phyloP scores from a whole-genome alignment of 345 rosid genomes.

The Isatis tinctoria region DNA sequence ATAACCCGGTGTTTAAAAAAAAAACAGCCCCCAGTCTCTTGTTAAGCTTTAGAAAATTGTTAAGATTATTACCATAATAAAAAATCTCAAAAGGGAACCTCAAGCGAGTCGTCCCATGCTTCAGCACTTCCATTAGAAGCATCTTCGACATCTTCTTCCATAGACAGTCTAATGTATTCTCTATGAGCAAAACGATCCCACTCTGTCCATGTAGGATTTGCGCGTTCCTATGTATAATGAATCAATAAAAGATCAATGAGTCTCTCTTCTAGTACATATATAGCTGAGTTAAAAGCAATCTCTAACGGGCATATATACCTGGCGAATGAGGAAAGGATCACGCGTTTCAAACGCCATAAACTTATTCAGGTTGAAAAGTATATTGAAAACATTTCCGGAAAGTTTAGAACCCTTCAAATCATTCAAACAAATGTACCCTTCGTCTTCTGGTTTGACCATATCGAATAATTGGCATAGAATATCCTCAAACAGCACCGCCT shows the following conservation, averaged over 20 bases:
- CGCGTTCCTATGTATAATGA: conserved; percentile 61
- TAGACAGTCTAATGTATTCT: conserved; percentile 94
- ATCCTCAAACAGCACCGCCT: conserved; percentile 93
- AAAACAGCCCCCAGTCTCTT: not conserved
- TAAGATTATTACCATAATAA: conserved; percentile 16
- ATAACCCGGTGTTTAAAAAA: not conserved
- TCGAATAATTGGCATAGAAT: conserved; percentile 92
- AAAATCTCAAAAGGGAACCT: conserved; percentile 75
- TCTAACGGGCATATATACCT: conserved; percentile 42
- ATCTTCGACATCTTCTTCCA: conserved; percentile 99
- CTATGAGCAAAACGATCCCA: conserved; percentile 99
- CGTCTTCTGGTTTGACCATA: conserved; percentile 88
- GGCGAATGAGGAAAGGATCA: conserved; percentile 95
- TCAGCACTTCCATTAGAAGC: conserved; percentile 97
- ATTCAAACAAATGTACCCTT: conserved; percentile 55
- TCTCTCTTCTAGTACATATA: not conserved
- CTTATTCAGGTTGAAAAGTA: conserved; percentile 92
- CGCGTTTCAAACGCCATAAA: conserved; percentile 98
- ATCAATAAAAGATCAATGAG: conserved; percentile 3
- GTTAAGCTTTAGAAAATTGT: not conserved
- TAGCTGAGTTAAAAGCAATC: not conserved
- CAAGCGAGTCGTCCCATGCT: conserved; percentile 97
- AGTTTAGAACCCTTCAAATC: conserved; percentile 87
- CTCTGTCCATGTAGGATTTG: conserved; percentile 91
- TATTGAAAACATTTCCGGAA: conserved; percentile 85